Percentiles rank a stretch among this genome's conserved stretches.
Conservation (phyloP, 148 eudicot species). For the Rheum nobile region DNA sequence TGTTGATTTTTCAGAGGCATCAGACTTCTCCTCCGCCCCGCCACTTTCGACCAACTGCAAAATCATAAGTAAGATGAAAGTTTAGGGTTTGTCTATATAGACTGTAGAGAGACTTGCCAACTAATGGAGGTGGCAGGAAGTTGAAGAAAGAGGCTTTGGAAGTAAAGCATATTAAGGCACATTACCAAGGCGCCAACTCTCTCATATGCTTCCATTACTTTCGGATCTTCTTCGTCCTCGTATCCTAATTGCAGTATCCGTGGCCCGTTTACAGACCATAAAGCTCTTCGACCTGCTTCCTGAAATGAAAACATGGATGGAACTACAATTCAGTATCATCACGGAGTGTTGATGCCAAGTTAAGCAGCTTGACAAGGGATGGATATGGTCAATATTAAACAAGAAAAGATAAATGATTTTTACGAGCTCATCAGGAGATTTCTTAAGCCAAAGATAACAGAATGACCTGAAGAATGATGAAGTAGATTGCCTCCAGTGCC, state of each 20-base stretch:
- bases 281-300: conserved; percentile 92
- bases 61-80: neutral
- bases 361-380: neutral
- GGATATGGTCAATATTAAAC: too few species aligned
- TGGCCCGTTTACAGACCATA: conserved; percentile 95
- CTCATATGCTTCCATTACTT: conserved; percentile 92
- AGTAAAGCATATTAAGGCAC: neutral
- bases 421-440: neutral
- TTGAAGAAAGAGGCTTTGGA: neutral
- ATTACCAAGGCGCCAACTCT: conserved; percentile 86
- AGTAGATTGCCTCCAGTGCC: conserved; percentile 77
- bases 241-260: conserved; percentile 86
- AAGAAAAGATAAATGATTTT: neutral
- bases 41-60: conserved; percentile 58
- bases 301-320: conserved; percentile 12
- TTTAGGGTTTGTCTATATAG: neutral
- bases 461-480: conserved; percentile 66
- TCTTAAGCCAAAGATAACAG: neutral
- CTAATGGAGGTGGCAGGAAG: neutral
- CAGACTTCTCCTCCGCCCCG: conserved; percentile 16
- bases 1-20: neutral
- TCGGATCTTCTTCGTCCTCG: conserved; percentile 81
- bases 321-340: neutral
- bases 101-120: neutral
- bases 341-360: neutral